Conservation (phyloP, 768 basidiomycete genomes). For the Agaricus bisporus region DNA sequence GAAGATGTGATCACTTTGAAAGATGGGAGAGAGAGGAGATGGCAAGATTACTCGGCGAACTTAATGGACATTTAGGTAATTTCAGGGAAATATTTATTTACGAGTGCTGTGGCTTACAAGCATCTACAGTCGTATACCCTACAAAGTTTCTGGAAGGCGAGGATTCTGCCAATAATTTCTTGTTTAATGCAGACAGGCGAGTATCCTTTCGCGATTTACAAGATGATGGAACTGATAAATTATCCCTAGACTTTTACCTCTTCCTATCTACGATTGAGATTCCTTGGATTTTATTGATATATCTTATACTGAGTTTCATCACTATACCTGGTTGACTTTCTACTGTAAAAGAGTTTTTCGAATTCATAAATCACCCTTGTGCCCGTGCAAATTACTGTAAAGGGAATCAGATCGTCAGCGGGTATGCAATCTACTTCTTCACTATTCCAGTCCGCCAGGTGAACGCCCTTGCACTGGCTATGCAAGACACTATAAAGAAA, state of each 20-base stretch:
- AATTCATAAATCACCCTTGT: no score
- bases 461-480: not conserved
- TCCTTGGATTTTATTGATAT: not conserved
- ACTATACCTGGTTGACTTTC: no score
- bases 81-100: not conserved
- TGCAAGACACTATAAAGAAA: not conserved
- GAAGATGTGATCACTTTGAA: slow-evolving; percentile 66
- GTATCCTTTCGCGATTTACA: slow-evolving; percentile 11
- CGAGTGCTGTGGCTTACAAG: slow-evolving; percentile 5
- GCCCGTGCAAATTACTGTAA: no score
- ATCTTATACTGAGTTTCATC: not conserved
- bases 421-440: no score
- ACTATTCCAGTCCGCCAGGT: slow-evolving; percentile 31
- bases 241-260: slow-evolving; percentile 50
- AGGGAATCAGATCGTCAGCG: no score
- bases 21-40: slow-evolving; percentile 85
- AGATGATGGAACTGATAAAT: not conserved
- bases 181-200: slow-evolving; percentile 84
- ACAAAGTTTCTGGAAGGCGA: slow-evolving; percentile 90
- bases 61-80: slow-evolving; percentile 85
- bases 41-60: slow-evolving; percentile 71
- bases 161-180: slow-evolving; percentile 85
- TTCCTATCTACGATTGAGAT: slow-evolving; percentile 66
- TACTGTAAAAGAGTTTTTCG: no score
- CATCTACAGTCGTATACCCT: slow-evolving; percentile 66